Percentiles rank a stretch among this genome's conserved stretches.
These are phyloP conservation scores for Kazachstania martiniae DNA, from an alignment of 805 yeast genomes.

Conservation along the genomic window DNA sequence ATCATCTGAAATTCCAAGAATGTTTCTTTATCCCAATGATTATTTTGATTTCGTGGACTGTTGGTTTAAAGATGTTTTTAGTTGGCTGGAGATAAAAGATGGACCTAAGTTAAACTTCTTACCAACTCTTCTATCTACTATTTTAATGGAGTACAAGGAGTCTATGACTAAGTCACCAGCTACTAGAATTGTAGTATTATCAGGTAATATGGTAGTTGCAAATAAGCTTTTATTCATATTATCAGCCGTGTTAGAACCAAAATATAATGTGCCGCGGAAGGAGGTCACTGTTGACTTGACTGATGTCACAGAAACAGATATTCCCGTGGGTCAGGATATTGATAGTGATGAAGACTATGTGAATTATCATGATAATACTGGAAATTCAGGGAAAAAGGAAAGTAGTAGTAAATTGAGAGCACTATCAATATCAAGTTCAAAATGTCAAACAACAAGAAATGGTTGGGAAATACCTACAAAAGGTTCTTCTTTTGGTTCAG, in stretches of 20 bases:
- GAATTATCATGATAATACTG: not conserved
- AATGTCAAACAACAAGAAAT: slow-evolving; percentile 12
- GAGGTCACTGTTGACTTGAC: not conserved
- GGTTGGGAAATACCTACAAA: slow-evolving; percentile 35
- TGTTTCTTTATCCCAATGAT: slow-evolving; percentile 26
- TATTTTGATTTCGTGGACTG: slow-evolving; percentile 22
- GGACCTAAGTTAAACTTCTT: slow-evolving; percentile 27
- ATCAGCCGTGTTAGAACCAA: slow-evolving; percentile 38
- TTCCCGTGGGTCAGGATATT: not conserved
- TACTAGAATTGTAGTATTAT: slow-evolving; percentile 44
- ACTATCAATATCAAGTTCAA: slow-evolving; percentile 2
- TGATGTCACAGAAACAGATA: slow-evolving; percentile 5
- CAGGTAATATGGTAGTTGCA: slow-evolving; percentile 50
- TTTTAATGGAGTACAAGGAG: slow-evolving; percentile 18
- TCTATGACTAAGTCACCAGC: slow-evolving; percentile 22
- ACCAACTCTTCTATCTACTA: slow-evolving; percentile 20
- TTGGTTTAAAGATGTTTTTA: slow-evolving; percentile 32
- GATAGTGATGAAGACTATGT: no score
- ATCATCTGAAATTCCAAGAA: slow-evolving; percentile 27
- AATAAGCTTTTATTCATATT: slow-evolving; percentile 45
- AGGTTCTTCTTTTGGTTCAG: slow-evolving; percentile 18
- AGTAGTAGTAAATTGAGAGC: not conserved
- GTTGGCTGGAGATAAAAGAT: slow-evolving; percentile 35
- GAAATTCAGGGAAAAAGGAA: no score
- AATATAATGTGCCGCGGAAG: slow-evolving; percentile 10